Evolutionary conservation across 139 green algal species (phyloP), one percentile per base, ranked within the genome.

Genomic region (Desmodesmus armatus): DNA sequence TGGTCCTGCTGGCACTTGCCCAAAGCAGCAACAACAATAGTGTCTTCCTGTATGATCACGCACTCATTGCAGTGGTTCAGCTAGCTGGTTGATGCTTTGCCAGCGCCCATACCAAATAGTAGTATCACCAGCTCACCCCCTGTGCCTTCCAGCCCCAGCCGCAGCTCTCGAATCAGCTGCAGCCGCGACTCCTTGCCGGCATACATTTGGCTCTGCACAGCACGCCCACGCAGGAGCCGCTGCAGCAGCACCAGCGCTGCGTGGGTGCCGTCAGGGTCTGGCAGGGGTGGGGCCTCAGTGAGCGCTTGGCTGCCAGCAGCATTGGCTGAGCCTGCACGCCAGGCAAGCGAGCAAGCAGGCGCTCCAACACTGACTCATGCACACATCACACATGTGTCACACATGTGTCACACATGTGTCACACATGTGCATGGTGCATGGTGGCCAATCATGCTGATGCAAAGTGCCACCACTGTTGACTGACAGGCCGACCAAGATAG

Each of bases 151-250:
- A 85, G 9, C 23, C 33, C 86, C 47, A 91, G 35, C 2, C 84
- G 66, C 72, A 94, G 88, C 88, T 94, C 91, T 19, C 83, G 44
- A 39, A 97, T 92, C 15, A 97, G 90, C 55, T 92, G 91, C 83
- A 90, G 53, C 27, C 88, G 89, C 51, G 85, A 77, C 43, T 81
- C 67, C 84, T 92, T 91, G 76, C 89, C 92, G 77, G 93, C 90
- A 66, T 91, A 95, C 91, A 96, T 95, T 13, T 87, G 49, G 78
- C 94, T 96, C 92, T 97, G 94, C 29, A 88, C 91, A n/a, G 94
- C 94, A 7, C 94, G 91, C 11, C 94, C 94, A 0, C 94, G 87
- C 85, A 97, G 88, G 78, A 97, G 86, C 17, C 93, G 88, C 90
- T 97, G 94, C 82, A 97, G 91, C 87, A 97, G 85, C 67, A 91